phyloP scores from a whole-genome alignment of 805 yeast species.

The Candida broadrunensis region DNA sequence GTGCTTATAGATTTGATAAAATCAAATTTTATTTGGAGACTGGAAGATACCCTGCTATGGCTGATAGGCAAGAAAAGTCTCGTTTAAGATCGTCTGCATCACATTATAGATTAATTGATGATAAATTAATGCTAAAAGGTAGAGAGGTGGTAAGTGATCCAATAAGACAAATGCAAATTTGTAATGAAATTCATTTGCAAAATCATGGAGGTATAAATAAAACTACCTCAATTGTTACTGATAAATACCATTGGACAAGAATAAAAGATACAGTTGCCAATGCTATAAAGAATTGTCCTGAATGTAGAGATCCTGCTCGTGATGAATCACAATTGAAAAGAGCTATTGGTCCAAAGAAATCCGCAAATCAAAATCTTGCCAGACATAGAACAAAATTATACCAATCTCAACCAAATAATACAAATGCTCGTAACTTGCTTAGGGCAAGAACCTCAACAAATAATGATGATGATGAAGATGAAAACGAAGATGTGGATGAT shows the following conservation, averaged over 20 bases:
- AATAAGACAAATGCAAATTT: conserved; percentile 68
- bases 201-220: conserved; percentile 88
- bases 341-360: conserved; percentile 15
- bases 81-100: conserved; percentile 77
- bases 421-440: conserved; percentile 18
- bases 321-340: conserved; percentile 15
- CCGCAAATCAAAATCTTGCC: neutral
- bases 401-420: conserved; percentile 16
- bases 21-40: conserved; percentile 75
- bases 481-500: no score
- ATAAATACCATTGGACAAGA: conserved; percentile 86
- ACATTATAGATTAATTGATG: conserved; percentile 68
- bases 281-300: conserved; percentile 71
- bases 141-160: conserved; percentile 82
- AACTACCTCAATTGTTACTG: conserved; percentile 74
- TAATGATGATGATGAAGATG: conserved; percentile 21
- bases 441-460: conserved; percentile 9
- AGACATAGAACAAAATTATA: conserved; percentile 9
- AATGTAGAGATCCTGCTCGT: conserved; percentile 55
- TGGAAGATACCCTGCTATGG: conserved; percentile 81
- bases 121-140: conserved; percentile 71
- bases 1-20: conserved; percentile 68
- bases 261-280: conserved; percentile 83
- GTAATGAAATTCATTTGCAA: conserved; percentile 62
- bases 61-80: conserved; percentile 84